A percentile compares a stretch with the other conserved stretches of the same genome.
phyloP scores from a whole-genome alignment of 306 rosid species.

The Casuarina cunninghamiana region DNA sequence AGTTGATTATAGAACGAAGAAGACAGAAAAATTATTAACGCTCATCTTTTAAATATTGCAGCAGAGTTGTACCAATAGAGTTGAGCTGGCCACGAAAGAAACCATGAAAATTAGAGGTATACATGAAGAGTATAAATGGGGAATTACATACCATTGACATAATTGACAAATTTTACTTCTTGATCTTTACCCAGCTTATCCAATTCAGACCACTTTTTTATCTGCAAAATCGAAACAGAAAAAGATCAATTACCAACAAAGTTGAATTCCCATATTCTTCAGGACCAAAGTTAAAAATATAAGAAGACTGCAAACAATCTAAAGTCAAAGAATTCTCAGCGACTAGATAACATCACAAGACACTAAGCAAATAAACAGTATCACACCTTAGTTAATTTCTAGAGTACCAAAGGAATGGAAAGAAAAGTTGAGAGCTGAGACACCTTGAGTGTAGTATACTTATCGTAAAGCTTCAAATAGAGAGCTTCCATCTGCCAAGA shows the following conservation, averaged over 20 bases:
- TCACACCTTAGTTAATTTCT: background rate
- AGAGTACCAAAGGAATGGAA: background rate
- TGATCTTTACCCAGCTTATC: conserved; percentile 60
- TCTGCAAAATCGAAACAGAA: conserved; percentile 38
- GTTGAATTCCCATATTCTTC: background rate
- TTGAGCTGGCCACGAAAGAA: background rate
- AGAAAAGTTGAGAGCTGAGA: background rate
- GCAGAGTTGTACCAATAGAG: background rate
- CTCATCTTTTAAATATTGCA: background rate
- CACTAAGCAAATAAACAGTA: background rate
- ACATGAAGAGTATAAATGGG: background rate
- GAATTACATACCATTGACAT: conserved; percentile 56
- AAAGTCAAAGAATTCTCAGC: background rate
- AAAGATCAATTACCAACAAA: conserved; percentile 6
- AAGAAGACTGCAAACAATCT: background rate
- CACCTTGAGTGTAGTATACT: conserved; percentile 77
- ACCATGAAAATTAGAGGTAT: background rate
- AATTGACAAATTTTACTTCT: conserved; percentile 66
- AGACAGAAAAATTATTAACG: background rate
- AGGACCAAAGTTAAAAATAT: background rate
- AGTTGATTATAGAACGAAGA: background rate
- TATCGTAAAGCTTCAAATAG: conserved; percentile 77
- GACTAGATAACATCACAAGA: background rate
- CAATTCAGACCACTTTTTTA: conserved; percentile 51
- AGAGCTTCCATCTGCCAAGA: conserved; percentile 59